phyloP scores from a whole-genome alignment of 129 eudicot genomes.

The Scalesia atractyloides region DNA sequence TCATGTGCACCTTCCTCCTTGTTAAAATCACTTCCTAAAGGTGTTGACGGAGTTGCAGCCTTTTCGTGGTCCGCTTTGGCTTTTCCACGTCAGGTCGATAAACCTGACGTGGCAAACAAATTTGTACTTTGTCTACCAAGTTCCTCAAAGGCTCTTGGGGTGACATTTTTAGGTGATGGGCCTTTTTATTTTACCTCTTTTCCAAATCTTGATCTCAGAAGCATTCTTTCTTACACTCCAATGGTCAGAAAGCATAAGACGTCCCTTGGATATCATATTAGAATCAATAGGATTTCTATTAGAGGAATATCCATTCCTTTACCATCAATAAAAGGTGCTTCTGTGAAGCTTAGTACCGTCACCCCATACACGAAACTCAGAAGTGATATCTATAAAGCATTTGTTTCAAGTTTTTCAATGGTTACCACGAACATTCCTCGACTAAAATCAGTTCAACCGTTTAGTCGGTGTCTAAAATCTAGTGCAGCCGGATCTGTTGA shows the following conservation, averaged over 20 bases:
- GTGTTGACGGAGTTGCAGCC: slow-evolving; percentile 41
- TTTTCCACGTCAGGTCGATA: slow-evolving; percentile 31
- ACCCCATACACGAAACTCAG: slow-evolving; percentile 41
- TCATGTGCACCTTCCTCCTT: slow-evolving; percentile 51
- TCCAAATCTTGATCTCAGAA: slow-evolving; percentile 26
- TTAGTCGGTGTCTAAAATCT: slow-evolving; percentile 40
- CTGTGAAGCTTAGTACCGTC: slow-evolving; percentile 27
- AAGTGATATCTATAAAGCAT: slow-evolving; percentile 37
- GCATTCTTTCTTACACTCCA: slow-evolving; percentile 25
- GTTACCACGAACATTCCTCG: slow-evolving; percentile 8
- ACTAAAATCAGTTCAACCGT: slow-evolving; percentile 10
- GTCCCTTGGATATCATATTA: neutral
- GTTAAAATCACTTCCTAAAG: slow-evolving; percentile 30
- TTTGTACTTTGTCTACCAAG: slow-evolving; percentile 50
- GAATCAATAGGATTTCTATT: neutral
- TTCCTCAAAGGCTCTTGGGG: slow-evolving; percentile 33
- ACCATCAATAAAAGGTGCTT: neutral
- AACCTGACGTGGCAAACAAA: neutral
- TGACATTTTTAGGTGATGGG: slow-evolving; percentile 47
- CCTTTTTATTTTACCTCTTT: slow-evolving; percentile 31
- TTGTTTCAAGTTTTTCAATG: neutral
- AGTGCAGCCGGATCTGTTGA: slow-evolving; percentile 11
- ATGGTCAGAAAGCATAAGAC: neutral
- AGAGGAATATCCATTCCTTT: neutral
- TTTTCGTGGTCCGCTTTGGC: slow-evolving; percentile 39